A percentile compares a stretch with the other conserved stretches of the same genome.
Evolutionary conservation across 305 asterid genomes (phyloP).

Genomic region (Fraxinus floribunda): DNA sequence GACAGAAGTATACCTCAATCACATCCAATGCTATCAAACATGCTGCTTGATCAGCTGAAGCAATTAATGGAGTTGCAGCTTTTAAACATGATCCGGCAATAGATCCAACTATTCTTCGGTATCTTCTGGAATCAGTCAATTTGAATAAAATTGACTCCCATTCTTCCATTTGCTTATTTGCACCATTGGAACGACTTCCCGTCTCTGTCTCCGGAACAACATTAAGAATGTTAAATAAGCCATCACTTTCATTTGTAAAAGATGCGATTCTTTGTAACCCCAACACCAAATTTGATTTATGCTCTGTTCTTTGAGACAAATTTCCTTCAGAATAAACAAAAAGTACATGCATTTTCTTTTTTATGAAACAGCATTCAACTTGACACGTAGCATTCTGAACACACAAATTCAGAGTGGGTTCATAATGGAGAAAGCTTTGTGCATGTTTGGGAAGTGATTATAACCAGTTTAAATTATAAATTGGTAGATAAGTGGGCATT

Average conservation of each 20-base stretch:
- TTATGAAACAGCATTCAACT: background rate
- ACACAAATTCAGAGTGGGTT: background rate
- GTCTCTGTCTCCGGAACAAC: conserved; percentile 26
- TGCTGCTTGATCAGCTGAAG: conserved; percentile 70
- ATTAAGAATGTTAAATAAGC: conserved; percentile 1
- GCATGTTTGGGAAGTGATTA: background rate
- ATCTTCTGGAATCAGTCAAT: conserved; percentile 72
- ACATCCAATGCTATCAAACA: conserved; percentile 71
- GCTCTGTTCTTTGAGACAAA: background rate
- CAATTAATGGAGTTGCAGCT: conserved; percentile 69
- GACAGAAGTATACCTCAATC: conserved; percentile 56
- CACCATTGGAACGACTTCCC: conserved; percentile 29
- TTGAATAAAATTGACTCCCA: conserved; percentile 70
- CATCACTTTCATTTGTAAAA: background rate
- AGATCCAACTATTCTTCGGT: conserved; percentile 78
- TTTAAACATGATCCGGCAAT: conserved; percentile 70
- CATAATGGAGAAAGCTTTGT: background rate
- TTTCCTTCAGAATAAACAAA: background rate
- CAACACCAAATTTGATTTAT: background rate
- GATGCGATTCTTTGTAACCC: background rate
- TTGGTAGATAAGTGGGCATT: background rate
- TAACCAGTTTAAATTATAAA: background rate
- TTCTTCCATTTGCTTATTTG: conserved; percentile 44
- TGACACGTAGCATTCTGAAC: background rate
- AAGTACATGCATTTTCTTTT: background rate